Percentiles rank a stretch among this genome's conserved stretches.
phyloP scores from a whole-genome alignment of 2,329 filamentous ascomycete genomes.

The Trichoderma lentiforme region DNA sequence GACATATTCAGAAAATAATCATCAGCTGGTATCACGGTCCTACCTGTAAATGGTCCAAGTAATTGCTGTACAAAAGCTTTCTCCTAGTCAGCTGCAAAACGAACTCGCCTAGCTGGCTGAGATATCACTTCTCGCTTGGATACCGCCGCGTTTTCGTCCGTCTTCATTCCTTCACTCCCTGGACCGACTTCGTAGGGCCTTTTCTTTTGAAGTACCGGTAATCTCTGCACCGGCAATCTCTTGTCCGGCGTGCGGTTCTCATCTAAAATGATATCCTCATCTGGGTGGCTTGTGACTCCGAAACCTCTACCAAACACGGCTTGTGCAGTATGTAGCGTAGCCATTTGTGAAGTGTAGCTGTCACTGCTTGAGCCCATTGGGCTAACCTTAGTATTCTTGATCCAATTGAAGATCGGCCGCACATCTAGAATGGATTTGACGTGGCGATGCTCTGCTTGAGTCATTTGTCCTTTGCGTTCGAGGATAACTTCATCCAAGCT shows the following conservation, averaged over 20 bases:
- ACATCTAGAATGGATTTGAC: conserved; percentile 58
- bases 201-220: conserved; percentile 21
- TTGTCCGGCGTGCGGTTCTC: conserved; percentile 20
- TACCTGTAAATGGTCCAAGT: not conserved
- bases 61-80: conserved; percentile 3
- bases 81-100: conserved; percentile 28
- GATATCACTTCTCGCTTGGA: conserved; percentile 20
- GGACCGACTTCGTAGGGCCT: conserved; percentile 23
- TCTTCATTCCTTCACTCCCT: conserved; percentile 15
- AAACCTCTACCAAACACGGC: conserved; percentile 51
- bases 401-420: conserved; percentile 56
- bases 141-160: not conserved
- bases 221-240: not conserved
- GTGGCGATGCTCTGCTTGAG: conserved; percentile 57
- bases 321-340: conserved; percentile 43
- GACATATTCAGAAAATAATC: not conserved
- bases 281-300: conserved; percentile 40
- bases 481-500: conserved; percentile 86
- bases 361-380: conserved; percentile 27
- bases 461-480: conserved; percentile 70
- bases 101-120: conserved; percentile 33
- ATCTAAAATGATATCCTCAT: conserved; percentile 43
- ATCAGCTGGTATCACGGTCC: not conserved
- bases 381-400: conserved; percentile 49
- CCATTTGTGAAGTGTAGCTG: conserved; percentile 47